Base-by-base conservation (phyloP, 306 rosid species). In the Styphnolobium japonicum region DNA sequence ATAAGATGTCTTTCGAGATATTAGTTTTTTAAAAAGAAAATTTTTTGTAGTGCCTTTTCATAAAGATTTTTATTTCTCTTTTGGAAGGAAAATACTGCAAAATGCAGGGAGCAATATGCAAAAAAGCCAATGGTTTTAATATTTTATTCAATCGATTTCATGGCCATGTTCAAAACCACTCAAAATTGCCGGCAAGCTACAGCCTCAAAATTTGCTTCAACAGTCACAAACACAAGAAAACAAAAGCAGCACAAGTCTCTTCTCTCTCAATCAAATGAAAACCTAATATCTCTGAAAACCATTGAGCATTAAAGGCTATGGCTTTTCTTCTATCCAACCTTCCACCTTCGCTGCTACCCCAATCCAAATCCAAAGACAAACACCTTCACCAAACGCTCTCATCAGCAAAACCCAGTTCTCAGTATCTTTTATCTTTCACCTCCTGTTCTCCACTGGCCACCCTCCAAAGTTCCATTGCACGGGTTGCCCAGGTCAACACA, bases 261-360 rank as follows among this genome's bases (percentile, higher is more conserved):
- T 80, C 40, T 71, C 70, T 77, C 37, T 49, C 78, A n/a, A n/a
- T n/a, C 52, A 73, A 74, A 73, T 87, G 89, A 73, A 74, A 64
- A 67, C 52, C 76, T 56, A 77, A 73, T 40, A 55, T 55, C 60
- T 58, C 69, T 21, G 23, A 22, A 45, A 77, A 71, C 10, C 81
- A 70, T 78, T 73, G 60, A 65, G 37, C 10, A 60, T 36, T 46
- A 40, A 71, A 74, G 74, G 80, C 84, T 69, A 94, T 94, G 98
- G 97, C 97, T 74, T 90, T 87, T 92, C 90, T 86, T 53, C 89
- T 94, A 7, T 90, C 92, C 6, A 89, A 86, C 46, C 87, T 92
- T 46, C 86, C 92, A 56, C 87, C 92, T 39, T 86, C 92, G 48
- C 83, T 86, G 19, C 78, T 78, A 21, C 74, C 83, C 51, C 95